Base-by-base conservation (phyloP, 192 early-diverging fungal genomes). In the Allomyces macrogynus region DNA sequence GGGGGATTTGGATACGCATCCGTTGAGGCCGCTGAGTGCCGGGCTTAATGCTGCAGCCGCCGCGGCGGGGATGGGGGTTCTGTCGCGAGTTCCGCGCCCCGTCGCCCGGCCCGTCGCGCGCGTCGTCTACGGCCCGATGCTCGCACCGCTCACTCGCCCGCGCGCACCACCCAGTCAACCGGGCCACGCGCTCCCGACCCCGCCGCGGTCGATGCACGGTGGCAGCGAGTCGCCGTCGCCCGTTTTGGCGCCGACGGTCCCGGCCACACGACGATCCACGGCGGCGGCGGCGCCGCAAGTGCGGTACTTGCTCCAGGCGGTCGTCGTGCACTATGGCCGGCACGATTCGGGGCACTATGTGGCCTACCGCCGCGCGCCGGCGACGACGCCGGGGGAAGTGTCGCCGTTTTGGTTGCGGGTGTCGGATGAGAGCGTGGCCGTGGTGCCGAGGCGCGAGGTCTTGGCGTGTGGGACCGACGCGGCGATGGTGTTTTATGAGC, bases 281-380 rank as follows among this genome's bases (percentile, higher is more conserved):
- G n/a, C n/a, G n/a, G n/a, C n/a, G 49, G 49, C 16, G 12, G 49
- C 16, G 12, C 16, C 49, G 66, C 61, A 66, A 18, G 73, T 76
- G 42, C 54, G 74, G 24, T 97, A 95, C 68, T 78, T 80, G 11
- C 74, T 97, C 18, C 77, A 72, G 27, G 80, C 90, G 11, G 85
- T 92, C 5, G 84, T 97, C 24, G 76, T 92, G 1, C 94, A 97
- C 68, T 75, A 81, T 24, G 94, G 94, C 8, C 75, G 72, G 1
- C 94, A 97, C 72, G 79, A 93, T 49, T 85, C 80, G 3, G 94
- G 94, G 10, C 94, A 97, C 65, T 97, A 90, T 79, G 80, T 89
- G 32, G 86, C 90, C 0, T 94, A 92, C 70, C 80, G 93, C 23
- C 72, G 84, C 16, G 49, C 49, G 12, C 49, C 49, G 16, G 16